Percentiles rank a stretch among this genome's conserved stretches.
phyloP scores from a whole-genome alignment of 768 basidiomycete species.

The Phylloporus sp. region DNA sequence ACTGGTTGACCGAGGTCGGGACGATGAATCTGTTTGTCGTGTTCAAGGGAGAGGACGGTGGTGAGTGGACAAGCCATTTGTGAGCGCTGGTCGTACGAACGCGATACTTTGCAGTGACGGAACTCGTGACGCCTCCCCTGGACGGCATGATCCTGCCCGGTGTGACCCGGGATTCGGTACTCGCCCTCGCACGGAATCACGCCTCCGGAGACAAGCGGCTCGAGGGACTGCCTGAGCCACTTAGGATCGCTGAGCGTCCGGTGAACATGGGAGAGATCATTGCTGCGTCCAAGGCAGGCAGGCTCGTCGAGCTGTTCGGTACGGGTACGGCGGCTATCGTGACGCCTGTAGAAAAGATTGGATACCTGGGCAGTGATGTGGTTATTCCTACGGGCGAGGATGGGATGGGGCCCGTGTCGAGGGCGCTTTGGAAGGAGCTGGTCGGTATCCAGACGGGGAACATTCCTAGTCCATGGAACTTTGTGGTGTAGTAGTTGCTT shows the following conservation, averaged over 20 bases:
- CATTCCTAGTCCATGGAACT: constrained; percentile 78
- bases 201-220: constrained; percentile 41
- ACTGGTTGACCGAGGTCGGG: constrained; percentile 62
- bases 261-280: constrained; percentile 77
- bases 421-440: constrained; percentile 45
- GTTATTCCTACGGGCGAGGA: constrained; percentile 53
- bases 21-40: constrained; percentile 92
- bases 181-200: constrained; percentile 52
- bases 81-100: background rate
- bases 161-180: constrained; percentile 55
- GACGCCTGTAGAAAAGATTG: constrained; percentile 48
- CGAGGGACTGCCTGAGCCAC: constrained; percentile 46
- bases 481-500: constrained; percentile 34
- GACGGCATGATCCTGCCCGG: constrained; percentile 66
- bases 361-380: constrained; percentile 53
- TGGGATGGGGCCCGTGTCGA: constrained; percentile 70
- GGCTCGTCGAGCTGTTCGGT: constrained; percentile 48
- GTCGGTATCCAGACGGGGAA: constrained; percentile 68
- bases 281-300: constrained; percentile 37
- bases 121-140: constrained; percentile 62
- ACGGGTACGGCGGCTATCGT: constrained; percentile 52
- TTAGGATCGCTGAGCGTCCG: constrained; percentile 61
- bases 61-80: constrained; percentile 31
- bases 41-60: constrained; percentile 64
- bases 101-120: constrained; percentile 33